Conservation (phyloP, 371 early-diverging fungal species). For the Mortierella sp. region DNA sequence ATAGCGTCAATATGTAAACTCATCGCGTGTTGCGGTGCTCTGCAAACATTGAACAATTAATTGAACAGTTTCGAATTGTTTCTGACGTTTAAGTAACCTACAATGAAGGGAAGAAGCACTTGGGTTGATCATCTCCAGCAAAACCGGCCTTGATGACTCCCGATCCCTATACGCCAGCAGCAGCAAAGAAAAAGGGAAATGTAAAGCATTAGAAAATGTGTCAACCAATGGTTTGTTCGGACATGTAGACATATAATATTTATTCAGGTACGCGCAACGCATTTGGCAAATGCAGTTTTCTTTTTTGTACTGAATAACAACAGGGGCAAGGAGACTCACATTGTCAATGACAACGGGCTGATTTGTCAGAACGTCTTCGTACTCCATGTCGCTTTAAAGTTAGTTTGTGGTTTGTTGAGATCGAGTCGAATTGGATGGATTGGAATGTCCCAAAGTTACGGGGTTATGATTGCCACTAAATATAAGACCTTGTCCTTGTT, state of each 20-base stretch:
- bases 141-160: conserved; percentile 99
- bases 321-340: conserved; percentile 58
- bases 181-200: neutral
- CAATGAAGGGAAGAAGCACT: conserved; percentile 56
- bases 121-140: conserved; percentile 99
- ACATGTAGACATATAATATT: neutral
- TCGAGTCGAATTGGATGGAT: conserved; percentile 13
- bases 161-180: conserved; percentile 95
- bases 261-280: conserved; percentile 19
- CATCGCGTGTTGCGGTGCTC: neutral
- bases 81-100: conserved; percentile 16
- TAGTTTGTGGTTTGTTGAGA: conserved; percentile 16
- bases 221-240: neutral
- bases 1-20: neutral
- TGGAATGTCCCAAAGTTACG: neutral
- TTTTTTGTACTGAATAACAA: neutral
- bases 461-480: neutral
- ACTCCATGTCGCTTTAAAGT: conserved; percentile 67
- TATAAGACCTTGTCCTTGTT: neutral
- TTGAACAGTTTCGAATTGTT: neutral
- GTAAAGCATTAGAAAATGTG: neutral
- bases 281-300: neutral
- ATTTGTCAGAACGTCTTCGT: conserved; percentile 93
- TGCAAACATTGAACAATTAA: neutral
- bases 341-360: conserved; percentile 86